Conservation (phyloP, 208 protist genomes). For the Phytomonas sp. region DNA sequence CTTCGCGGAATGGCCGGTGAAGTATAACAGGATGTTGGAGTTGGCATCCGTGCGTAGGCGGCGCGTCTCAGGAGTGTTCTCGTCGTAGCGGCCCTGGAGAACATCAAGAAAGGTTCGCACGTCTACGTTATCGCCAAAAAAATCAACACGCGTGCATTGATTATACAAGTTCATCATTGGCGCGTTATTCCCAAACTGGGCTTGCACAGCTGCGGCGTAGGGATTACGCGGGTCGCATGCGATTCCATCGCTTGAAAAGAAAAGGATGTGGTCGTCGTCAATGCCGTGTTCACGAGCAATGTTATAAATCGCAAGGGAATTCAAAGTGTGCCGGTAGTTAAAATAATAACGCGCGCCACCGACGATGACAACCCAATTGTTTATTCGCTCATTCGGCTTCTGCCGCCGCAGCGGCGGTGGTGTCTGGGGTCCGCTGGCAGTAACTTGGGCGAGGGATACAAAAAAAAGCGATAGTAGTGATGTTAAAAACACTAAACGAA, state of each 20-base stretch:
- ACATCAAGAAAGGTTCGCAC: conserved; percentile 94
- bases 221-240: conserved; percentile 96
- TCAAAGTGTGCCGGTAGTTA: conserved; percentile 97
- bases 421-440: conserved; percentile 1
- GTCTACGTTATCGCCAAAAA: conserved; percentile 94
- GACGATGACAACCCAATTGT: conserved; percentile 94
- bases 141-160: conserved; percentile 95
- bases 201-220: conserved; percentile 73
- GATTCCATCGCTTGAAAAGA: conserved; percentile 97
- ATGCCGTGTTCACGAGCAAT: conserved; percentile 92
- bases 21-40: conserved; percentile 96
- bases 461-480: not conserved
- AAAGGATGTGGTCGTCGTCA: conserved; percentile 92
- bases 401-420: not conserved
- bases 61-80: conserved; percentile 85
- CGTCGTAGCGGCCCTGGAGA: conserved; percentile 91
- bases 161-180: conserved; percentile 68
- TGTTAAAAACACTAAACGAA: not conserved
- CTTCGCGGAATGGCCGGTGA: conserved; percentile 94
- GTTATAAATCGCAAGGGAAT: conserved; percentile 95
- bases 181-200: conserved; percentile 12
- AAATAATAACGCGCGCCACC: conserved; percentile 95
- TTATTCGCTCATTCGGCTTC: conserved; percentile 11
- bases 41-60: conserved; percentile 89
- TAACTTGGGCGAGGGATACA: conserved; percentile 1